These are phyloP conservation scores for Macrolepiota fuliginosa DNA, from an alignment of 768 basidiomycete species.

Conservation along the genomic window DNA sequence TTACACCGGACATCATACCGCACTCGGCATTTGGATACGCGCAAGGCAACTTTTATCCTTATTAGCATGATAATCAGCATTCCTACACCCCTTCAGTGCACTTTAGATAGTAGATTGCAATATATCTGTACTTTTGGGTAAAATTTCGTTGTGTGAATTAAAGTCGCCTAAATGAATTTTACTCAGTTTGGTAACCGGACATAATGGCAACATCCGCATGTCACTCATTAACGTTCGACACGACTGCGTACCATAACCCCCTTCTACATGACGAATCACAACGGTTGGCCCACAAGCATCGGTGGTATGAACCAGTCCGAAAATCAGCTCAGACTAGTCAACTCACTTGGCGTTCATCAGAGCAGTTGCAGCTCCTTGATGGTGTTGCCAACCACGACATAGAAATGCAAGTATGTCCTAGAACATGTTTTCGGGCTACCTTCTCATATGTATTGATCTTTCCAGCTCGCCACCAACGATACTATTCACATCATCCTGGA, in stretches of 20 bases:
- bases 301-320: not conserved
- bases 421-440: not conserved
- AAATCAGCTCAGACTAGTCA: slow-evolving; percentile 13
- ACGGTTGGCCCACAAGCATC: not conserved
- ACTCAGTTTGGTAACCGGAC: not conserved
- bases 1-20: slow-evolving; percentile 7
- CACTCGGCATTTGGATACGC: slow-evolving; percentile 9
- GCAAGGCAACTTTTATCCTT: slow-evolving; percentile 10
- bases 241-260: not conserved
- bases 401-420: slow-evolving; percentile 64
- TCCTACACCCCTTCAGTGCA: slow-evolving; percentile 7
- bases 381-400: slow-evolving; percentile 63
- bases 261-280: not conserved
- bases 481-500: slow-evolving; percentile 60
- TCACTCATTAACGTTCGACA: not conserved
- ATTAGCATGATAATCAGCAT: slow-evolving; percentile 13
- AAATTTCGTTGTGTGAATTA: not conserved
- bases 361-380: slow-evolving; percentile 51
- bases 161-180: not conserved
- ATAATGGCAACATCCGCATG: not conserved
- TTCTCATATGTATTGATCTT: not conserved
- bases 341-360: slow-evolving; percentile 24
- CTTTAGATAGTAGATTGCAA: slow-evolving; percentile 12
- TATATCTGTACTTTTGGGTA: slow-evolving; percentile 1
- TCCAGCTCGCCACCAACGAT: slow-evolving; percentile 8